Evolutionary conservation across 371 early-diverging fungal genomes (phyloP).

Genomic region (Blakeslea trispora): DNA sequence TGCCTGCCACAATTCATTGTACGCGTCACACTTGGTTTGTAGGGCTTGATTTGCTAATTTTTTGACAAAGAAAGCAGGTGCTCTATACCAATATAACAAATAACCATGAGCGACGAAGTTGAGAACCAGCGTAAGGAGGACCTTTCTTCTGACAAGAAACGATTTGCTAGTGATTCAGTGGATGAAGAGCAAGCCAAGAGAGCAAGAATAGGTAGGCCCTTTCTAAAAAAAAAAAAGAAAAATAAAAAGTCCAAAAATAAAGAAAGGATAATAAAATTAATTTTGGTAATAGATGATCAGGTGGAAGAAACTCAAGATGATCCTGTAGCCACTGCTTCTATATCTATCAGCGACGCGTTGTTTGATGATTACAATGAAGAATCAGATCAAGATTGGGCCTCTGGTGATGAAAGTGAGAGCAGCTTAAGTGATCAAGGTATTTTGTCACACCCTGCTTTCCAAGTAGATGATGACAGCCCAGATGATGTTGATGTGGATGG

Average conservation of each 20-base stretch:
- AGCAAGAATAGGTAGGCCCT: conserved; percentile 14
- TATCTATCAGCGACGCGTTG: conserved; percentile 15
- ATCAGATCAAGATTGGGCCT: conserved; percentile 51
- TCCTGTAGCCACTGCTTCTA: conserved; percentile 20
- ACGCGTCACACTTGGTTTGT: too few species aligned
- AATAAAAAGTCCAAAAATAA: neutral
- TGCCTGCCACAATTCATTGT: too few species aligned
- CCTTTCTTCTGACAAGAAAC: conserved; percentile 3
- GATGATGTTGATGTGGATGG: conserved; percentile 38
- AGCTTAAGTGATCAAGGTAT: conserved; percentile 25
- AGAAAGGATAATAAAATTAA: neutral
- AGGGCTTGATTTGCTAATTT: too few species aligned
- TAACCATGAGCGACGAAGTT: conserved; percentile 14
- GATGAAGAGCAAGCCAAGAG: conserved; percentile 12
- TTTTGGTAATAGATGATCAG: neutral
- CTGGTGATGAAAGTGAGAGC: conserved; percentile 25
- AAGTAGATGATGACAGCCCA: conserved; percentile 31
- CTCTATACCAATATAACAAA: neutral
- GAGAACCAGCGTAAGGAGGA: conserved; percentile 10
- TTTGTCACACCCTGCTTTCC: conserved; percentile 29
- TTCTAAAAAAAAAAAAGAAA: too few species aligned
- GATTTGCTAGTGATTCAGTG: conserved; percentile 10
- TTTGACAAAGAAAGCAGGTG: neutral
- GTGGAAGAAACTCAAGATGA: conserved; percentile 11
- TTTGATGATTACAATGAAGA: conserved; percentile 49